A percentile compares a stretch with the other conserved stretches of the same genome.
Conservation (phyloP, 2,329 filamentous ascomycete species). For the Sporothrix variecibatus region DNA sequence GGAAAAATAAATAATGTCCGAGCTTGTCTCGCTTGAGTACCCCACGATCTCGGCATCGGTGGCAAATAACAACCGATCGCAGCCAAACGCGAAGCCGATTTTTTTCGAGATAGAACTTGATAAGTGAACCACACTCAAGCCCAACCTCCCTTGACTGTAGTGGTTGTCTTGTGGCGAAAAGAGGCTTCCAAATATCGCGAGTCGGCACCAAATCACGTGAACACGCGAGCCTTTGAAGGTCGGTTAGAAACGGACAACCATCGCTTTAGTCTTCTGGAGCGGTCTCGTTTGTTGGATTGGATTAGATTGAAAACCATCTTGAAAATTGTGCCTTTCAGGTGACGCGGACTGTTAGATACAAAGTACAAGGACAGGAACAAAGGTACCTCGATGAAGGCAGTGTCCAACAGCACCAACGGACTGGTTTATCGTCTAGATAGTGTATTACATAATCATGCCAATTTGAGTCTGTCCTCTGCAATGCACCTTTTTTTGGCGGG, state of each 20-base stretch:
- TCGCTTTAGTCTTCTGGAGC: not conserved
- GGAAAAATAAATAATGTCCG: not conserved
- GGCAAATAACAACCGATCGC: not conserved
- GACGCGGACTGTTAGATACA: not conserved
- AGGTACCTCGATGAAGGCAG: not conserved
- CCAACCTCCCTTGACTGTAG: no score
- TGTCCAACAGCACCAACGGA: no score
- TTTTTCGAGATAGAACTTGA: not conserved
- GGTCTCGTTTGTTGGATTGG: not conserved
- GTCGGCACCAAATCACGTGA: not conserved
- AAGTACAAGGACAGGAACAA: not conserved
- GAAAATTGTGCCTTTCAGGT: not conserved
- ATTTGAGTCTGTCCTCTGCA: not conserved
- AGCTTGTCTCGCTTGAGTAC: not conserved
- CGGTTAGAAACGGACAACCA: constrained; percentile 5
- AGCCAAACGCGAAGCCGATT: not conserved
- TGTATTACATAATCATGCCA: constrained; percentile 5
- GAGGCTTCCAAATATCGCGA: not conserved
- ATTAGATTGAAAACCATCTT: not conserved
- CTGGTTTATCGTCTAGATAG: no score
- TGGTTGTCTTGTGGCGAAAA: not conserved
- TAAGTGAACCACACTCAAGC: not conserved
- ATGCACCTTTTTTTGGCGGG: not conserved
- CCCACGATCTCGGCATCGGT: not conserved
- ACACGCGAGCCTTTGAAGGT: not conserved